A percentile compares a stretch with the other conserved stretches of the same genome.
phyloP scores from a whole-genome alignment of 1,284 basidiomycete genomes.

The Fomitopsis pinicola region DNA sequence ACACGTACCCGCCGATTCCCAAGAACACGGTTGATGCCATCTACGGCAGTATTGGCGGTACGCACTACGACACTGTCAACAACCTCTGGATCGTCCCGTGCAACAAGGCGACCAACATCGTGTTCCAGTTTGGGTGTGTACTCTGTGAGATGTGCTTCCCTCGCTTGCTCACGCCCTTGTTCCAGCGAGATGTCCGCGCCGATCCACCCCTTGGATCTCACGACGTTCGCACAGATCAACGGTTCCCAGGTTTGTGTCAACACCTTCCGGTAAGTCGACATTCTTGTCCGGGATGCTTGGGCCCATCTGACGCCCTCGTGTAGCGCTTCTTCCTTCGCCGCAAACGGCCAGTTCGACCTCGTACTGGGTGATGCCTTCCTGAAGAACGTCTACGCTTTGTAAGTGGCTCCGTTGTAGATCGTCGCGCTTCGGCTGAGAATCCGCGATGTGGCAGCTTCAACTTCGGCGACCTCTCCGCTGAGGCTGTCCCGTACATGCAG shows the following conservation, averaged over 20 bases:
- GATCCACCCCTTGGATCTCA: too few species aligned
- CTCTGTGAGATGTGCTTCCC: background rate
- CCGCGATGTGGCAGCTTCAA: conserved; percentile 30
- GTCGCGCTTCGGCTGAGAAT: background rate
- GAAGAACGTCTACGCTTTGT: too few species aligned
- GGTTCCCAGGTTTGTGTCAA: conserved; percentile 21
- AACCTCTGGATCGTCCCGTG: too few species aligned
- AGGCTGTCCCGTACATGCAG: too few species aligned
- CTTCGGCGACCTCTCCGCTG: too few species aligned
- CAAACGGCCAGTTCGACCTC: too few species aligned
- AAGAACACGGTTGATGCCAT: conserved; percentile 24
- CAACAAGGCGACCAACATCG: conserved; percentile 16
- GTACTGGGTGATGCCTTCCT: too few species aligned
- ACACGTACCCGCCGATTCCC: conserved; percentile 25
- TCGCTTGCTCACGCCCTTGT: background rate
- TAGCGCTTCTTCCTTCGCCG: too few species aligned
- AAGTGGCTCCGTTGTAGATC: conserved; percentile 8
- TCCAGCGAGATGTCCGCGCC: conserved; percentile 11
- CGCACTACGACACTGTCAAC: too few species aligned
- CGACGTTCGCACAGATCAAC: conserved; percentile 12
- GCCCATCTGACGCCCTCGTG: conserved; percentile 6
- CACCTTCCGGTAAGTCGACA: conserved; percentile 16
- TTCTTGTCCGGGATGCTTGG: background rate
- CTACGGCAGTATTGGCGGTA: conserved; percentile 24
- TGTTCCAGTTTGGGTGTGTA: conserved; percentile 26